phyloP scores from a whole-genome alignment of 208 protist genomes.

The Acanthamoeba pearcei region DNA sequence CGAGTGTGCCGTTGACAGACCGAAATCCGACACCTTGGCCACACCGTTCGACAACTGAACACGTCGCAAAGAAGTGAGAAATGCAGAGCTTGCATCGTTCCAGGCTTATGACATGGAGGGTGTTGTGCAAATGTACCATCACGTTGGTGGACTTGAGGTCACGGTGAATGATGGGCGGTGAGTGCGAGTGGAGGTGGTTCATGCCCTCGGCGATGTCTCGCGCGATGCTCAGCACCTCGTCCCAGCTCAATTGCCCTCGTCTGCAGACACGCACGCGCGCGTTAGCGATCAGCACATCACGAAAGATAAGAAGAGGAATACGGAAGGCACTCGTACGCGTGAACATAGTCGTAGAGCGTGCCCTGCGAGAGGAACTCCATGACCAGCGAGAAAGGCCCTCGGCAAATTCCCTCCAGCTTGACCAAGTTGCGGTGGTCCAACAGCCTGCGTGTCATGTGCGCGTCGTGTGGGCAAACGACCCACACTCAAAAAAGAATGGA shows the following conservation, averaged over 20 bases:
- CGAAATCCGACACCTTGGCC: slow-evolving; percentile 64
- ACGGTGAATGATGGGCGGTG: slow-evolving; percentile 62
- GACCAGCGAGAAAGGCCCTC: slow-evolving; percentile 35
- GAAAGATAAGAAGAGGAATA: no score
- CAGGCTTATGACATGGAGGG: background rate
- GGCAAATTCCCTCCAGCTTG: slow-evolving; percentile 30
- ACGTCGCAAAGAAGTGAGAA: background rate
- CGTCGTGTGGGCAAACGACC: background rate
- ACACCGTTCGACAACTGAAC: slow-evolving; percentile 45
- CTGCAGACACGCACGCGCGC: background rate
- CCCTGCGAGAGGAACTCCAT: slow-evolving; percentile 65
- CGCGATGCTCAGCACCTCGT: slow-evolving; percentile 19
- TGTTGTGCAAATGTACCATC: background rate
- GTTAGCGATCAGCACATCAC: no score
- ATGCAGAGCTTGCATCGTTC: background rate
- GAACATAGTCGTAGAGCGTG: slow-evolving; percentile 60
- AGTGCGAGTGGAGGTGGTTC: slow-evolving; percentile 58
- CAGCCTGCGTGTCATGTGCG: background rate
- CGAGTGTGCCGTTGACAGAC: slow-evolving; percentile 46
- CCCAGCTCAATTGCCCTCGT: slow-evolving; percentile 4
- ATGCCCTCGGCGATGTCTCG: slow-evolving; percentile 52
- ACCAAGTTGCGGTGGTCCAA: slow-evolving; percentile 57
- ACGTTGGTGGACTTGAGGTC: slow-evolving; percentile 68
- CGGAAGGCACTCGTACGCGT: background rate
- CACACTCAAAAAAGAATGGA: background rate